Evolutionary conservation across 129 eudicot species (phyloP).

Genomic region (Pulicaria dysenterica): DNA sequence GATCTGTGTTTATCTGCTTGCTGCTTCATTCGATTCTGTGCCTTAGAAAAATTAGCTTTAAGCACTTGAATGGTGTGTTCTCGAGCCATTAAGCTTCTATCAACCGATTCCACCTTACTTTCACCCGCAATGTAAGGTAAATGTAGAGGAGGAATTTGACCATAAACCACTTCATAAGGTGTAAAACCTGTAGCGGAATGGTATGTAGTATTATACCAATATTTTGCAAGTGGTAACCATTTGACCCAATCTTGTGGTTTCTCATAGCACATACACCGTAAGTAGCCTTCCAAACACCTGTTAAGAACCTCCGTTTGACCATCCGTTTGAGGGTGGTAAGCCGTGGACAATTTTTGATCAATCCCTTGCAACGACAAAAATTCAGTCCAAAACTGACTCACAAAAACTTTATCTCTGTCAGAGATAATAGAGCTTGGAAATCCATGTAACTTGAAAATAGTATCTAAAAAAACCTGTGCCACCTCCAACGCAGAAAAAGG

Average conservation of each 20-base stretch:
- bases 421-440: neutral
- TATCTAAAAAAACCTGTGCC: neutral
- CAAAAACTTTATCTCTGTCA: neutral
- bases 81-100: too few relatives aligned
- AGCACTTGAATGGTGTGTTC: too few relatives aligned
- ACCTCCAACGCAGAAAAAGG: neutral
- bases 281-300: neutral
- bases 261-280: neutral
- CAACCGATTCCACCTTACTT: too few relatives aligned
- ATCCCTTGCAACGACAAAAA: too few relatives aligned
- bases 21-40: neutral
- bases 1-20: neutral
- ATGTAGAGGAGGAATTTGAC: neutral
- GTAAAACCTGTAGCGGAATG: neutral
- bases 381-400: too few relatives aligned
- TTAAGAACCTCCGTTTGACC: too few relatives aligned
- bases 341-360: too few relatives aligned
- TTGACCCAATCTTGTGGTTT: neutral
- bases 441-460: neutral
- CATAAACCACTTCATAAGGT: neutral
- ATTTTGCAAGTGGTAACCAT: neutral
- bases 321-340: too few relatives aligned
- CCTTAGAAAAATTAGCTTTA: neutral
- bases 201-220: neutral
- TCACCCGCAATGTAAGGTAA: neutral